Base-by-base conservation (phyloP, 2,329 filamentous ascomycete species). In the Aspergillus fructus region DNA sequence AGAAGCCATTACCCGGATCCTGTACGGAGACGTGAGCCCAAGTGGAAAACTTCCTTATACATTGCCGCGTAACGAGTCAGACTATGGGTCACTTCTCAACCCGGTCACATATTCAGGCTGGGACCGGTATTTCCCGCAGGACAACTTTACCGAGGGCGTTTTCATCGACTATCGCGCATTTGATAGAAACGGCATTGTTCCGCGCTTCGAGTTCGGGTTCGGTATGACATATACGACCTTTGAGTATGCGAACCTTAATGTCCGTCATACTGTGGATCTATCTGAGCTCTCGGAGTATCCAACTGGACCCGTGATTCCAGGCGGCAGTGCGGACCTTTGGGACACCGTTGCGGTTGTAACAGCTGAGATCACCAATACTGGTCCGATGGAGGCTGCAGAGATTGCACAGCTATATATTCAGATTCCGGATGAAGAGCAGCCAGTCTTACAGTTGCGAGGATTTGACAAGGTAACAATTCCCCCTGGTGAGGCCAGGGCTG, bases 1-100 rank as follows among this genome's bases (percentile, higher is more conserved):
- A 0, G 80, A 83, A 4, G 21, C 21, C 0, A 66, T 87, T 4
- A 80, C 81, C 0, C 77, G 80, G 1, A 67, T 88, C 9, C 74
- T 88, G 0, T 87, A 86, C 62, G 85, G 85, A 21, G 76, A 82
- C 3, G 70, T 76, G 1, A 83, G 80, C 58, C 81, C 81, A 0
- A 86, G 83, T 0, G 85, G 85, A 1, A 80, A 81, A 56, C 75
- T 88, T 1, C 83, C 85, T 0, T 88, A 86, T 66, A 88, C 85
- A 0, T 78, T 88, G 1, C 84, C 85, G 0, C 21, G 21, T 21
- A 77, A 74, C 51, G 79, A 80, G 43, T 75, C 76, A 0, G 85
- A 88, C 65, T 88, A 88, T 61, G 80, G 78, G 4, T 21, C 21
- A 21, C 6, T 68, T 2, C 51, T 68, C 21, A 45, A 60, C 1